Evolutionary conservation across 1,284 basidiomycete genomes (phyloP).

Genomic region (Pisolithus thermaeus): DNA sequence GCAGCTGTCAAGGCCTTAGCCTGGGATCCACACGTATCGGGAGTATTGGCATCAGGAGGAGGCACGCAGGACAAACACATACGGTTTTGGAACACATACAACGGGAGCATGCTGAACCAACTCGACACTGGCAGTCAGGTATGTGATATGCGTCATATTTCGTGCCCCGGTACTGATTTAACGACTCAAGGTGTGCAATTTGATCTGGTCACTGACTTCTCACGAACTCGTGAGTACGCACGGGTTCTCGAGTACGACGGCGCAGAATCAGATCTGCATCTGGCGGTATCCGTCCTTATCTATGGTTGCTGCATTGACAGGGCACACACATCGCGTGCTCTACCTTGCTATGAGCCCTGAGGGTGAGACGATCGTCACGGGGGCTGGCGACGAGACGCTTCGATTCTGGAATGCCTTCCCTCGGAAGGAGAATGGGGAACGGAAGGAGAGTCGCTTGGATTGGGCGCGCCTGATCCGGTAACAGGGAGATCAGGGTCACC

Average conservation of each 20-base stretch:
- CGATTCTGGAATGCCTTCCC: conserved; percentile 95
- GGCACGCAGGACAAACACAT: conserved; percentile 98
- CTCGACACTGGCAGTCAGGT: conserved; percentile 93
- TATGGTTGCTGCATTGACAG: conserved; percentile 91
- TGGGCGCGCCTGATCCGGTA: conserved; percentile 60
- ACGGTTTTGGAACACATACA: conserved; percentile 93
- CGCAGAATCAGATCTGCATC: conserved; percentile 97
- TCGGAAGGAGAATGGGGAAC: conserved; percentile 49
- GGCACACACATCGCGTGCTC: conserved; percentile 91
- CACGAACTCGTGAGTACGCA: conserved; percentile 98
- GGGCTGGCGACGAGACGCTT: conserved; percentile 96
- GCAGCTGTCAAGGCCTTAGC: conserved; percentile 98
- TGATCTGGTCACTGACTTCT: conserved; percentile 93
- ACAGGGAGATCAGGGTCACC: neutral
- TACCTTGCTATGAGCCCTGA: conserved; percentile 97
- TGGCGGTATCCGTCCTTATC: conserved; percentile 95
- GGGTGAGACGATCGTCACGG: conserved; percentile 96
- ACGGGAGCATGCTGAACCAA: conserved; percentile 79
- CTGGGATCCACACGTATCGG: conserved; percentile 94
- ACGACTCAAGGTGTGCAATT: conserved; percentile 80
- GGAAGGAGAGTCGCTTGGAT: conserved; percentile 50
- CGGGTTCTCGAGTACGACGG: conserved; percentile 89
- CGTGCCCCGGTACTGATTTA: neutral
- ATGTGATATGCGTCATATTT: conserved; percentile 21
- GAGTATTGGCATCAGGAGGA: conserved; percentile 92